Percentiles rank a stretch among this genome's conserved stretches.
Evolutionary conservation across 305 asterid genomes (phyloP).

Genomic region (Solanum chacoense): DNA sequence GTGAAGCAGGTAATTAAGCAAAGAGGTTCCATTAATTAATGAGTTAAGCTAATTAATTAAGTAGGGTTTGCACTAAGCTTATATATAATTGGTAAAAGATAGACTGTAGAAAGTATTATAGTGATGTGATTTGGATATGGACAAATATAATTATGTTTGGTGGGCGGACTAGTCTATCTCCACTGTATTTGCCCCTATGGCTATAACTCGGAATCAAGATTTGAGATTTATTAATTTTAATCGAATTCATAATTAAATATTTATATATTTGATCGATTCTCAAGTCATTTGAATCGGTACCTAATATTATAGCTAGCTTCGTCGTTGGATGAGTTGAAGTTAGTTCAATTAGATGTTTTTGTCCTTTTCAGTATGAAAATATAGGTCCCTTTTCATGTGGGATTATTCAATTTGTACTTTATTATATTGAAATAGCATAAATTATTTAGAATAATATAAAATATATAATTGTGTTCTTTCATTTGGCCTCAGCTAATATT

Average conservation of each 20-base stretch:
- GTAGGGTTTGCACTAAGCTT: not conserved
- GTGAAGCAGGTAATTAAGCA: not conserved
- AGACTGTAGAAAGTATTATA: not conserved
- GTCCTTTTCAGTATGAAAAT: not conserved
- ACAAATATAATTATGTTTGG: not conserved
- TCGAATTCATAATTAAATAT: no score
- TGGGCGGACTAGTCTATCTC: not conserved
- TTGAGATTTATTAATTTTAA: no score
- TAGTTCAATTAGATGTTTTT: not conserved
- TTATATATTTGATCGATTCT: no score
- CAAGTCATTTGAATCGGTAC: not conserved
- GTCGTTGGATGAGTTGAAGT: no score
- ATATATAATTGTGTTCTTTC: not conserved
- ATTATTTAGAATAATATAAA: not conserved
- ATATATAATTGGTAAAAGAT: not conserved
- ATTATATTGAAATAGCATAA: not conserved
- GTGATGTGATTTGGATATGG: not conserved
- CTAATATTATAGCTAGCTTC: not conserved
- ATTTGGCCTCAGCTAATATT: not conserved
- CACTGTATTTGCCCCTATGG: not conserved
- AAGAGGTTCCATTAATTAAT: not conserved
- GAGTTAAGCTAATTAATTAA: not conserved
- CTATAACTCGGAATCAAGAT: no score
- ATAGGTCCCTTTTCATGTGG: not conserved
- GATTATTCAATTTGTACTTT: not conserved